These are phyloP conservation scores for Trypethelium eluteriae DNA, from an alignment of 495 filamentous ascomycete species.

Conservation along the genomic window DNA sequence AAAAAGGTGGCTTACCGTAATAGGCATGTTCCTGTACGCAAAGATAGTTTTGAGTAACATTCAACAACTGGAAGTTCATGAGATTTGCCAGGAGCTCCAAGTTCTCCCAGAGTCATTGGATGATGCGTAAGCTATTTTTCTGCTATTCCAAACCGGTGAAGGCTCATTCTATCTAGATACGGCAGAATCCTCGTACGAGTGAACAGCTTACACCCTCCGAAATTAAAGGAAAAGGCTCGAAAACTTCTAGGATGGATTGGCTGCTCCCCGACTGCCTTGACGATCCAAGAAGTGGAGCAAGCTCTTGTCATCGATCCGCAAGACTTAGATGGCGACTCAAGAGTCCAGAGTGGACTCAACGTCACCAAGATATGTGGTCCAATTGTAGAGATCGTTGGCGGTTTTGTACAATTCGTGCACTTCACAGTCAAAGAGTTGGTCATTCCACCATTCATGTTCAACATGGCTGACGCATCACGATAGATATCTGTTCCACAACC, in stretches of 20 bases:
- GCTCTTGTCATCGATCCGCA: constrained; percentile 20
- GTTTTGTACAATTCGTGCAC: constrained; percentile 26
- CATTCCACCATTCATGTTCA: not conserved
- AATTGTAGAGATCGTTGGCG: constrained; percentile 20
- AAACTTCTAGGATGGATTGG: constrained; percentile 32
- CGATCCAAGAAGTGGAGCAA: constrained; percentile 30
- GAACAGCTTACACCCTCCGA: not conserved
- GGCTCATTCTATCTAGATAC: not conserved
- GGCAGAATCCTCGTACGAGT: not conserved
- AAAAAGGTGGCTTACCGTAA: not conserved
- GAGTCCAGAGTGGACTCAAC: not conserved
- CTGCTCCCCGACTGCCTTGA: constrained; percentile 24
- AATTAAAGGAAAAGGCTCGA: constrained; percentile 24
- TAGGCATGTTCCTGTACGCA: not conserved
- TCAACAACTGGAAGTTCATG: not conserved
- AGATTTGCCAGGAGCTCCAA: not conserved
- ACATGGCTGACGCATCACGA: constrained; percentile 12
- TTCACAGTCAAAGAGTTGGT: constrained; percentile 34
- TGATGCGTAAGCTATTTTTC: not conserved
- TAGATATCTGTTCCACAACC: constrained; percentile 27
- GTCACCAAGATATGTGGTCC: constrained; percentile 14
- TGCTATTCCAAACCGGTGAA: not conserved
- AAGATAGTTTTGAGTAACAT: not conserved
- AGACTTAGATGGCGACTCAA: not conserved
- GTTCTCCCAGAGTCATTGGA: not conserved